phyloP scores from a whole-genome alignment of 1,139 yeast genomes.

The Yarrowia galli region DNA sequence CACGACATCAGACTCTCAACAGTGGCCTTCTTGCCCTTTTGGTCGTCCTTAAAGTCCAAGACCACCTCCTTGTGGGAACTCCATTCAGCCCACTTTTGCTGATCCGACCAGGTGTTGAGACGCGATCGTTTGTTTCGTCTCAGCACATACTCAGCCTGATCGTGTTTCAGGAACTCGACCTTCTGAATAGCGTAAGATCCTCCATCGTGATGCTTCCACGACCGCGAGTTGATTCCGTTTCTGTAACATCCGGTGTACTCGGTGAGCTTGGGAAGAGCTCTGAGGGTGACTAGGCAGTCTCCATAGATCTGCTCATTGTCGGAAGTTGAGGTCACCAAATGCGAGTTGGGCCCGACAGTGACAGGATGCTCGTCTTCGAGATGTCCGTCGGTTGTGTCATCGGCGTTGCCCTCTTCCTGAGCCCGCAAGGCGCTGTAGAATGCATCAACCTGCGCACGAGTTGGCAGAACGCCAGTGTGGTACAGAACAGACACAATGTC shows the following conservation, averaged over 20 bases:
- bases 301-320: slow-evolving; percentile 20
- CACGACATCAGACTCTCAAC: slow-evolving; percentile 9
- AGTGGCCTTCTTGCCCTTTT: slow-evolving; percentile 9
- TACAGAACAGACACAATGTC: slow-evolving; percentile 76
- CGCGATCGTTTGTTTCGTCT: slow-evolving; percentile 46
- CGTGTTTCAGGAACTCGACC: slow-evolving; percentile 53
- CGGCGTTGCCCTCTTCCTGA: slow-evolving; percentile 4
- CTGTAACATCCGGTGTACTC: slow-evolving; percentile 68
- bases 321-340: slow-evolving; percentile 1
- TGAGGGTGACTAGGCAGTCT: slow-evolving; percentile 61
- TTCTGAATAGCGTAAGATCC: slow-evolving; percentile 65
- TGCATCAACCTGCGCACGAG: slow-evolving; percentile 48
- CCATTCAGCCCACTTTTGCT: slow-evolving; percentile 38
- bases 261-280: slow-evolving; percentile 72
- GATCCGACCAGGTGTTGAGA: slow-evolving; percentile 46
- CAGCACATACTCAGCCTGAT: slow-evolving; percentile 48
- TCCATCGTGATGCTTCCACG: slow-evolving; percentile 80
- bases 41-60: slow-evolving; percentile 18
- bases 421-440: slow-evolving; percentile 19
- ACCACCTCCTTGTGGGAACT: slow-evolving; percentile 36
- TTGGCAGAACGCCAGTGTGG: slow-evolving; percentile 72
- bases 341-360: slow-evolving; percentile 32
- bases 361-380: slow-evolving; percentile 35
- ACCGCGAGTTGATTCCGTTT: slow-evolving; percentile 73
- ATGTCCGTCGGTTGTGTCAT: slow-evolving; percentile 18